Conservation (phyloP, 129 eudicot genomes). For the Cynara cardunculus region DNA sequence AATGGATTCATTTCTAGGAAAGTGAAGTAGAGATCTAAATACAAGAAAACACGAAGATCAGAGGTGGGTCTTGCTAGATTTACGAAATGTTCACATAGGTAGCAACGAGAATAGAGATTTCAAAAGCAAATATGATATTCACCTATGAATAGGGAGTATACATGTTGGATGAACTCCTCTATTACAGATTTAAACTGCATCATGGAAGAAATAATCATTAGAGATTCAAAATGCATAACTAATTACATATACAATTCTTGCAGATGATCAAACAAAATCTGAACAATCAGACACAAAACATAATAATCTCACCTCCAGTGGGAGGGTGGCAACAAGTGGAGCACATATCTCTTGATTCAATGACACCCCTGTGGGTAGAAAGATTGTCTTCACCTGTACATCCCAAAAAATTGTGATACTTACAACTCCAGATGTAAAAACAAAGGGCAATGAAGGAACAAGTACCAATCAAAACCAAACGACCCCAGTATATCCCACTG, state of each 20-base stretch:
- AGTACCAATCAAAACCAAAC: not conserved
- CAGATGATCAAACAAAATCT: not conserved
- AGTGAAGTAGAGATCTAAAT: constrained; percentile 81
- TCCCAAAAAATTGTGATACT: not conserved
- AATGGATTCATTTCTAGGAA: constrained; percentile 98
- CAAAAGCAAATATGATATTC: not conserved
- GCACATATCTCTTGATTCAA: constrained; percentile 82
- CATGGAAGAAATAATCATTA: constrained; percentile 12
- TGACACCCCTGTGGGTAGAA: constrained; percentile 71
- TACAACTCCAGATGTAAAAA: not conserved
- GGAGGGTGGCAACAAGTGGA: constrained; percentile 95
- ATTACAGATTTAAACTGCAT: constrained; percentile 64
- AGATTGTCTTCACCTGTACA: constrained; percentile 77
- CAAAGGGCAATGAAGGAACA: not conserved
- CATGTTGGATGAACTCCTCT: constrained; percentile 69
- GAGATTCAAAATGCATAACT: not conserved
- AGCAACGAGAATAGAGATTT: not conserved
- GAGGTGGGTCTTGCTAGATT: not conserved
- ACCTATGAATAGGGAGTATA: constrained; percentile 70
- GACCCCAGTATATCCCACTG: too few species aligned
- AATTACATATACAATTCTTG: not conserved
- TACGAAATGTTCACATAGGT: not conserved
- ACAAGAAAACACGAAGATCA: constrained; percentile 10
- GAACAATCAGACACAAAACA: not conserved
- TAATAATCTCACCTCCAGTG: constrained; percentile 69